Evolutionary conservation across 116 monocot species (phyloP).

Genomic region (Dioscorea cayenensis): DNA sequence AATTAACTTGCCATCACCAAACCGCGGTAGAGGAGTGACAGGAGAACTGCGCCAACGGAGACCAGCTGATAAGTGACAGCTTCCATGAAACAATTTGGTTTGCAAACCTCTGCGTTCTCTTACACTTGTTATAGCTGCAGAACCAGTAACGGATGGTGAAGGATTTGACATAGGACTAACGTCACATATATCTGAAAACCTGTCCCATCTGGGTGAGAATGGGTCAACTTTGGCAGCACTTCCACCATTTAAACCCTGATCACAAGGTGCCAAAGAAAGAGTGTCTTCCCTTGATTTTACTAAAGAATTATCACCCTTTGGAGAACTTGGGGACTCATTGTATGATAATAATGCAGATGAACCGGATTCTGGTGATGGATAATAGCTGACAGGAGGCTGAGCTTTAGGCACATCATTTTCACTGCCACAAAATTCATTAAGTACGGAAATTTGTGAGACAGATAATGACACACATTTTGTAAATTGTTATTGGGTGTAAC

Average conservation of each 20-base stretch:
- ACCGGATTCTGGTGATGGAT: slow-evolving; percentile 38
- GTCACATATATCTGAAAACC: slow-evolving; percentile 22
- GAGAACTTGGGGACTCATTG: slow-evolving; percentile 22
- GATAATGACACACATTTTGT: background rate
- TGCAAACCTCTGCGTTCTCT: slow-evolving; percentile 14
- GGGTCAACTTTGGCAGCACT: slow-evolving; percentile 6
- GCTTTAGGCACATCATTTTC: slow-evolving; percentile 15
- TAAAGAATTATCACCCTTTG: slow-evolving; percentile 5
- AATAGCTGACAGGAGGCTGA: slow-evolving; percentile 15
- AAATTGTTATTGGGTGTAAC: no score
- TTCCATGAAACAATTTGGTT: slow-evolving; percentile 18
- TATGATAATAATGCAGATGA: slow-evolving; percentile 15
- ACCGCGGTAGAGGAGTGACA: slow-evolving; percentile 31
- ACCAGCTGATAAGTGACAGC: slow-evolving; percentile 7
- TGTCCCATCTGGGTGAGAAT: slow-evolving; percentile 43
- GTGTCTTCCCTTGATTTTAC: slow-evolving; percentile 9
- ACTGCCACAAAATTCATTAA: slow-evolving; percentile 14
- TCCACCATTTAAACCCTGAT: slow-evolving; percentile 5
- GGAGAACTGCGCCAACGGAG: slow-evolving; percentile 31
- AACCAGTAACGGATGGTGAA: slow-evolving; percentile 9
- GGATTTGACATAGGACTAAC: slow-evolving; percentile 22
- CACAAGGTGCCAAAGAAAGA: slow-evolving; percentile 4
- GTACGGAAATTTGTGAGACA: background rate
- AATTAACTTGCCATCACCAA: slow-evolving; percentile 29
- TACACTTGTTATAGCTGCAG: slow-evolving; percentile 12